Conservation (phyloP, 176 grass and related monocot species). For the Oryza longistaminata region DNA sequence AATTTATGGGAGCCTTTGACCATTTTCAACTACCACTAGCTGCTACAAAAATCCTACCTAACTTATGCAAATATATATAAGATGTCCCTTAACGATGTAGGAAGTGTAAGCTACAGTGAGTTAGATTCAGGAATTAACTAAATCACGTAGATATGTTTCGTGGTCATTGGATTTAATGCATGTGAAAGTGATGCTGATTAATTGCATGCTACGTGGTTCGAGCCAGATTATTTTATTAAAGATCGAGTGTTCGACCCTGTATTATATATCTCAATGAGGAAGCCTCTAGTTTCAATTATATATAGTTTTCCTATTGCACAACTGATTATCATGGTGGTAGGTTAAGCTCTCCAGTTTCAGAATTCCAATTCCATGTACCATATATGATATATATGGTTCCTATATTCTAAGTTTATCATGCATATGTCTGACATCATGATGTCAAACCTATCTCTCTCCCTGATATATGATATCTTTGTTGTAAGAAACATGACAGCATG, state of each 20-base stretch:
- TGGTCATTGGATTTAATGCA: neutral
- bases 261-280: conserved; percentile 3
- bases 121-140: conserved; percentile 19
- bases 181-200: conserved; percentile 11
- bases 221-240: neutral
- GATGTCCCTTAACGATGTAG: conserved; percentile 21
- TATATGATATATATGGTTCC: neutral
- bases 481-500: neutral
- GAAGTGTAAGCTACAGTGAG: conserved; percentile 6
- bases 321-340: neutral
- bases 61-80: conserved; percentile 22
- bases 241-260: neutral
- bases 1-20: neutral
- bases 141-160: neutral
- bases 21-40: conserved; percentile 3
- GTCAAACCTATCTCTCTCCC: neutral
- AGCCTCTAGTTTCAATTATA: conserved; percentile 4
- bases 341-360: neutral
- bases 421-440: neutral
- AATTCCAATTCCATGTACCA: conserved; percentile 4
- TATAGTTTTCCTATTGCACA: conserved; percentile 17
- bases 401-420: neutral
- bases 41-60: conserved; percentile 21
- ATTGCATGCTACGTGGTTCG: conserved; percentile 19
- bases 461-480: neutral